Percentiles rank a stretch among this genome's conserved stretches.
Conservation (phyloP, 1,284 basidiomycete species). For the Trametes hirsuta region DNA sequence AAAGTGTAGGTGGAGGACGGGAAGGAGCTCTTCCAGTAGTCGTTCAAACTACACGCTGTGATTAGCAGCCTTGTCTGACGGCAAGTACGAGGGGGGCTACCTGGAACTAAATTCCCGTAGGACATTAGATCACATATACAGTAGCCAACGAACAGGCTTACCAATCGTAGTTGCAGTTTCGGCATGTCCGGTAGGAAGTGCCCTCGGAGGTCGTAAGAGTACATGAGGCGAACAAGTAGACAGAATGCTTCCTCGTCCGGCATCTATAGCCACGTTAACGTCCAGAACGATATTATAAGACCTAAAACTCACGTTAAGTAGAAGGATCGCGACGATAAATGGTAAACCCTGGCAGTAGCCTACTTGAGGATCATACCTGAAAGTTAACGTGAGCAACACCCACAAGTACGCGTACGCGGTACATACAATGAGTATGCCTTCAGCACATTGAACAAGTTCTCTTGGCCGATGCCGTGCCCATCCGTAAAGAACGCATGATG, state of each 20-base stretch:
- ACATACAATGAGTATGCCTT: constrained; percentile 93
- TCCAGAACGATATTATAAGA: neutral
- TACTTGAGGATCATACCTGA: constrained; percentile 91
- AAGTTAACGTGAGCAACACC: constrained; percentile 19
- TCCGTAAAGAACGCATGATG: constrained; percentile 95
- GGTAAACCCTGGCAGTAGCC: constrained; percentile 97
- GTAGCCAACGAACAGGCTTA: constrained; percentile 39
- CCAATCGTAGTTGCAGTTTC: constrained; percentile 88
- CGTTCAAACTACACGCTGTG: constrained; percentile 78
- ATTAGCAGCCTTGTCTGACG: neutral
- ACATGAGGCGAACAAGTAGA: constrained; percentile 96
- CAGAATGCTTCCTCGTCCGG: constrained; percentile 98
- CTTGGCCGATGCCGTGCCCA: constrained; percentile 91
- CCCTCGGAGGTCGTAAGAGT: constrained; percentile 93
- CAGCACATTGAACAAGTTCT: constrained; percentile 95
- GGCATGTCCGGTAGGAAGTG: constrained; percentile 99
- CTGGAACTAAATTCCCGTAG: constrained; percentile 45
- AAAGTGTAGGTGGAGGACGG: constrained; percentile 91
- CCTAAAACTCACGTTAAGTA: constrained; percentile 77
- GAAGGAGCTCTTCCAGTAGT: constrained; percentile 89
- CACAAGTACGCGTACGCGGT: constrained; percentile 12
- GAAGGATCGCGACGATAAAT: constrained; percentile 92
- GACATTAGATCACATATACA: constrained; percentile 1
- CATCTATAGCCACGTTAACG: constrained; percentile 63
- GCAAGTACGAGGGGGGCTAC: constrained; percentile 28